These are phyloP conservation scores for Vitis hybrid DNA, from an alignment of 177 flowering plant species.

Conservation along the genomic window DNA sequence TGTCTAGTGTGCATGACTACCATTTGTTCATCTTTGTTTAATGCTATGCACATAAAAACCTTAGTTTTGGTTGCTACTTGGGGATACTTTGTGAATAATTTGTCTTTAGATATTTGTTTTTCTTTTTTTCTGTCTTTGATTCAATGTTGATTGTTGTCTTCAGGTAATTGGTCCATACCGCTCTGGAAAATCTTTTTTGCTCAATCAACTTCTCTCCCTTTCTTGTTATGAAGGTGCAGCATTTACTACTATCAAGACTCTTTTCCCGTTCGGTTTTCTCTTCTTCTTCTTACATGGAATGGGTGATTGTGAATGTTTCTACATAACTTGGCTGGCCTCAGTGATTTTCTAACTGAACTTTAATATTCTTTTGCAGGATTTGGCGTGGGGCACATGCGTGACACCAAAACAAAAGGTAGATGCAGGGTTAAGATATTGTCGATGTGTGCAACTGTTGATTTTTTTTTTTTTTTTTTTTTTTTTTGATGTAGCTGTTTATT, in stretches of 20 bases:
- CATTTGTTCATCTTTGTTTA: neutral
- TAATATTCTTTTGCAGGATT: conserved; percentile 55
- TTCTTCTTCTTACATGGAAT: too few relatives aligned
- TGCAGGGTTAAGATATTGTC: neutral
- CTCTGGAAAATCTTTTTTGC: conserved; percentile 97
- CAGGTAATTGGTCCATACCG: conserved; percentile 99
- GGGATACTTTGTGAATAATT: neutral
- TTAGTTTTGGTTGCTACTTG: neutral
- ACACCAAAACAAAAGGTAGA: conserved; percentile 95
- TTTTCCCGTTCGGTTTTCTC: neutral
- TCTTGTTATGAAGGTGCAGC: conserved; percentile 89
- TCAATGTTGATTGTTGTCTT: conserved; percentile 13
- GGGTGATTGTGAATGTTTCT: neutral
- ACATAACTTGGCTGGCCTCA: conserved; percentile 3
- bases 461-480: neutral
- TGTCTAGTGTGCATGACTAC: neutral
- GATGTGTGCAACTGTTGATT: neutral
- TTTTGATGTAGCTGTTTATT: neutral
- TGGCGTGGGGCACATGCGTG: conserved; percentile 99
- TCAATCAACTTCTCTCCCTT: conserved; percentile 97
- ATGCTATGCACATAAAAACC: neutral
- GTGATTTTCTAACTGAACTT: conserved; percentile 5
- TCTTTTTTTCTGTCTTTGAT: conserved; percentile 1
- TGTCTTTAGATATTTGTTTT: neutral
- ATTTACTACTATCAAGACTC: neutral